Conservation (phyloP, 306 rosid genomes). For the barrel medic (Medicago truncatula) region DNA sequence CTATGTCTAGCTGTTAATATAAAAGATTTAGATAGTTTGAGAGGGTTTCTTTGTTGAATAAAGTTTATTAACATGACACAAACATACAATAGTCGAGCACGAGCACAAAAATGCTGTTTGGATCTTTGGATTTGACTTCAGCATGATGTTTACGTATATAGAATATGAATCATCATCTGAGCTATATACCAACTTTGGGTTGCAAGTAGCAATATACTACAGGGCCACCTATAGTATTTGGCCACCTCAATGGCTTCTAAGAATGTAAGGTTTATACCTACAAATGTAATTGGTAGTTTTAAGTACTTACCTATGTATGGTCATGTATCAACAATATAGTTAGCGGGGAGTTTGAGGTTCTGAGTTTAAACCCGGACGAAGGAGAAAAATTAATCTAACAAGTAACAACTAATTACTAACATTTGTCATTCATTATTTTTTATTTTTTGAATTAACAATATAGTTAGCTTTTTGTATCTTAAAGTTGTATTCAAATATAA, state of each 20-base stretch:
- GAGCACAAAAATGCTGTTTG: neutral
- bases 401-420: too few species aligned
- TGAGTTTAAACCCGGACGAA: too few species aligned
- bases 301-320: conserved; percentile 4
- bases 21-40: conserved; percentile 12
- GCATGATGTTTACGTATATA: neutral
- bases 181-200: conserved; percentile 4
- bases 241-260: conserved; percentile 5
- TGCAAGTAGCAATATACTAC: neutral
- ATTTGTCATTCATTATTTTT: too few species aligned
- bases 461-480: neutral
- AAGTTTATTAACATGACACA: conserved; percentile 7
- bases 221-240: neutral
- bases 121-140: too few species aligned
- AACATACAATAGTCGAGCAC: neutral
- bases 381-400: too few species aligned
- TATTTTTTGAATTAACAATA: neutral
- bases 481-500: neutral
- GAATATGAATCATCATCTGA: conserved; percentile 11
- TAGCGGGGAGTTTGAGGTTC: too few species aligned
- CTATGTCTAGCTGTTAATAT: conserved; percentile 18
- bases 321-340: neutral
- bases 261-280: conserved; percentile 5
- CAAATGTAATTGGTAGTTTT: conserved; percentile 1
- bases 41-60: conserved; percentile 8